Conservation (phyloP, 2,329 filamentous ascomycete genomes). For the Verticillium zaregamsianum region DNA sequence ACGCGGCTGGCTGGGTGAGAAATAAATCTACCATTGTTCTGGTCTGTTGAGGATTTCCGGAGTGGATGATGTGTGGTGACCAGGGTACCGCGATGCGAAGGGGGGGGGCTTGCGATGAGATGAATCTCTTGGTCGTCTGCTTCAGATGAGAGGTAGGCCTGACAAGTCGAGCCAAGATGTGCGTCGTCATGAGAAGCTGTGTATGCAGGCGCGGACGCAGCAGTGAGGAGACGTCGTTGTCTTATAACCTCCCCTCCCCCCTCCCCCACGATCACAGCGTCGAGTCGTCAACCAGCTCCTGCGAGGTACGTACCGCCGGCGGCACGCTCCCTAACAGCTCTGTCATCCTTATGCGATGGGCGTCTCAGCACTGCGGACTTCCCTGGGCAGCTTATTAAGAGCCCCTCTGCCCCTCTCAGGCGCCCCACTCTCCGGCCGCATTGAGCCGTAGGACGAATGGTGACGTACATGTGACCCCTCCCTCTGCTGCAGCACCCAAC, state of each 20-base stretch:
- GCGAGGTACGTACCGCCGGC: background rate
- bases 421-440: background rate
- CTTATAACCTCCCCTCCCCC: background rate
- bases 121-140: background rate
- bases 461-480: conserved; percentile 23
- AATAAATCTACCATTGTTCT: background rate
- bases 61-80: background rate
- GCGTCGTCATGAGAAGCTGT: background rate
- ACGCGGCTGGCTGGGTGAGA: background rate
- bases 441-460: conserved; percentile 22
- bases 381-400: background rate
- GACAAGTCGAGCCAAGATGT: background rate
- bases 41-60: background rate
- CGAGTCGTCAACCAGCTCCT: background rate
- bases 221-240: background rate
- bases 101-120: background rate
- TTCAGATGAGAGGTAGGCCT: background rate
- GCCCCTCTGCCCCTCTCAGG: background rate
- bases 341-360: background rate
- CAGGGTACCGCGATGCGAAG: background rate
- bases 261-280: background rate
- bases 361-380: background rate
- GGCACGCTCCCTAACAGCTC: background rate
- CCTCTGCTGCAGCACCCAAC: too few relatives aligned
- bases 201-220: background rate